A percentile compares a stretch with the other conserved stretches of the same genome.
These are phyloP conservation scores for Candida mesenterica DNA, from an alignment of 1,139 yeast species.

Conservation along the genomic window DNA sequence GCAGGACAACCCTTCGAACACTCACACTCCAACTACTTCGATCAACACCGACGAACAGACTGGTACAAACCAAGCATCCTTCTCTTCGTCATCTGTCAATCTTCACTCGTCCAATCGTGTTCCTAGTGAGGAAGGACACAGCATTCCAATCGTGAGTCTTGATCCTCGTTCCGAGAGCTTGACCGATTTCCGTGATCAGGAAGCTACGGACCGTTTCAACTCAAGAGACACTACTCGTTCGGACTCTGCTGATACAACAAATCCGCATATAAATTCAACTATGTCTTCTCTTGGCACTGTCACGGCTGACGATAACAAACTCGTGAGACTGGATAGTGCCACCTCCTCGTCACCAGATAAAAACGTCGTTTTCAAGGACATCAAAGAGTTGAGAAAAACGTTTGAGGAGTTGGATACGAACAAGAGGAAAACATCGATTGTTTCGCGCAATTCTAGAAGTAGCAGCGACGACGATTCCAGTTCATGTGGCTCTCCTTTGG, in stretches of 20 bases:
- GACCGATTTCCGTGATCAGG: no score
- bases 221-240: not conserved
- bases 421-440: not conserved
- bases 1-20: constrained; percentile 27
- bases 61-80: not conserved
- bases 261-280: not conserved
- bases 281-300: not conserved
- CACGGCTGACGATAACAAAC: not conserved
- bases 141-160: no score
- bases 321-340: not conserved
- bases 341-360: not conserved
- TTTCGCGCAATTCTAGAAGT: not conserved
- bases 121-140: not conserved
- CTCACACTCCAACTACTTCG: constrained; percentile 41
- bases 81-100: not conserved
- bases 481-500: not conserved
- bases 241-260: not conserved
- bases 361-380: constrained; percentile 4
- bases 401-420: constrained; percentile 3
- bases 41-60: constrained; percentile 22
- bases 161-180: no score
- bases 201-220: not conserved
- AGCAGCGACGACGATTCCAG: constrained; percentile 1
- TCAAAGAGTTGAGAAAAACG: constrained; percentile 3
- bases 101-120: not conserved